phyloP scores from a whole-genome alignment of 306 rosid species.

The Adenanthera pavonina region DNA sequence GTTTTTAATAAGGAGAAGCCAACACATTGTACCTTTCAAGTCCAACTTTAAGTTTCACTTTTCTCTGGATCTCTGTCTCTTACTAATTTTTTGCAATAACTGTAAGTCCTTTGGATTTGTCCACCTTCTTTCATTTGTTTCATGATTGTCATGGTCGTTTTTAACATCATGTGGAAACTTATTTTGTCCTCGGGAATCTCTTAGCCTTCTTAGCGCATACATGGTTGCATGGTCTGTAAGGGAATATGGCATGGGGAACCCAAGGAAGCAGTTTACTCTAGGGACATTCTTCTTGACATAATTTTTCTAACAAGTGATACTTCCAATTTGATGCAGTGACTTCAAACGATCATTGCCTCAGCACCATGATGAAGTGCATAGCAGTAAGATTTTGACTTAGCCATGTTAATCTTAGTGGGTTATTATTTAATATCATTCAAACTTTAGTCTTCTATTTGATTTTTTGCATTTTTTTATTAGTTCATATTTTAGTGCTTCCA shows the following conservation, averaged over 20 bases:
- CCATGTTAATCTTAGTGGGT: constrained; percentile 3
- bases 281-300: neutral
- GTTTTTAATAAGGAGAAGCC: constrained; percentile 1
- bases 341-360: constrained; percentile 76
- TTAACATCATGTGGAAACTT: neutral
- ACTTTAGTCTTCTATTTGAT: neutral
- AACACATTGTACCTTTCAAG: constrained; percentile 6
- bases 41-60: constrained; percentile 13
- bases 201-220: neutral
- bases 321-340: constrained; percentile 64
- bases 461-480: neutral
- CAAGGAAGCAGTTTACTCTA: neutral
- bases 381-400: constrained; percentile 65
- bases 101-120: neutral
- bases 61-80: neutral
- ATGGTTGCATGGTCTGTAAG: constrained; percentile 28
- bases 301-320: constrained; percentile 36
- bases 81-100: neutral
- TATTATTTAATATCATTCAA: neutral
- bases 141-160: neutral
- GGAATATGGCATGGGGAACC: neutral
- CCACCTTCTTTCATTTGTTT: neutral
- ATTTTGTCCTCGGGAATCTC: constrained; percentile 2
- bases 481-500: neutral
- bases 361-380: constrained; percentile 96